Evolutionary conservation across 495 filamentous ascomycete species (phyloP), one percentile per base, ranked within the genome.

Genomic region (Astrothelium subdiscretum): DNA sequence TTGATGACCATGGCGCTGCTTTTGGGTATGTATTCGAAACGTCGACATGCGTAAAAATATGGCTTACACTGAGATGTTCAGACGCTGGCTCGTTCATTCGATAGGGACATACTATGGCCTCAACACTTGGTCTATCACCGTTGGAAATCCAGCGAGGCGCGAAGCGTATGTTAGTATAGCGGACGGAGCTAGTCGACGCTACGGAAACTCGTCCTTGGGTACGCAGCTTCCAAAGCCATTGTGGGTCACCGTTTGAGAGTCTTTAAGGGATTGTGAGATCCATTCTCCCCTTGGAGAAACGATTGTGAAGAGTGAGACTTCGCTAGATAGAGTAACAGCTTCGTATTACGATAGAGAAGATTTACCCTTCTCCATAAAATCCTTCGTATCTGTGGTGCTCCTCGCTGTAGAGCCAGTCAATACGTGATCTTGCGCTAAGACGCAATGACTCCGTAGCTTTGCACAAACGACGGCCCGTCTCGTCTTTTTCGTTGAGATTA

Each of bases 71-170:
- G 8, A 29, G 12, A 22, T 22, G 59, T 64, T 20, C 63, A 95
- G 90, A 65, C 87, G 94, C 58, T 98, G 90, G 89, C 83, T 98
- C 61, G 91, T 96, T 3, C 91, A 98, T 75, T 87, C 85, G 57
- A 90, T 98, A 65, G 95, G 90, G 24, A 79, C 85, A 6, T 97
- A 98, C 73, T 98, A 98, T 72, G 92, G 91, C 32, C 79, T 98
- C 61, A 83, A 83, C 57, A 92, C 90, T 44, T 91, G 88, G 80
- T 90, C 87, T 1, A 81, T 92, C 68, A 89, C 89, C 0, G 79
- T 85, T 18, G 90, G 88, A 22, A 78, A 87, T 67, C 89, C 90
- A 18, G 82, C 84, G 42, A 82, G 87, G 32, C 82, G 91, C 59
- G 87, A 95, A 63, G 91, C 95, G 0, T 98, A 95, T 69, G 88